Percentiles rank a stretch among this genome's conserved stretches.
Evolutionary conservation across 2,329 filamentous ascomycete species (phyloP).

Genomic region (Trichoderma sp.): DNA sequence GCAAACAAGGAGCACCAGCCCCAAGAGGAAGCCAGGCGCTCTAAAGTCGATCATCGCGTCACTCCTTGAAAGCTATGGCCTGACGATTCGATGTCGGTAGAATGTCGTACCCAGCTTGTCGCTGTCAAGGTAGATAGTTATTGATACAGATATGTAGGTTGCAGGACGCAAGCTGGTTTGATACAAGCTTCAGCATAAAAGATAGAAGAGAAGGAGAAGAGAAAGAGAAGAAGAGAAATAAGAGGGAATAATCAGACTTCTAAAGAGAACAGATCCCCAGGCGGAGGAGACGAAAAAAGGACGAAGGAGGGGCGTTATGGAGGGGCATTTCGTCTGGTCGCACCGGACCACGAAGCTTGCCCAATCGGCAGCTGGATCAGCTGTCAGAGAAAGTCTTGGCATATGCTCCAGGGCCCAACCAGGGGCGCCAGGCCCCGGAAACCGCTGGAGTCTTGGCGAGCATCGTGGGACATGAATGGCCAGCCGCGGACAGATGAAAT

Average conservation of each 20-base stretch:
- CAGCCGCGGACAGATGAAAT: conserved; percentile 15
- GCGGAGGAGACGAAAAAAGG: not conserved
- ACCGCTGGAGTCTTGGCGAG: not conserved
- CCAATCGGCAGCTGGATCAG: conserved; percentile 23
- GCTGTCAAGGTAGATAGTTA: not conserved
- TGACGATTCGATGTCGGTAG: not conserved
- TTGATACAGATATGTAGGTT: not conserved
- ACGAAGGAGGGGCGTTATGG: conserved; percentile 19
- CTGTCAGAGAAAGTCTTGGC: conserved; percentile 20
- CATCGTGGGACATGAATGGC: conserved; percentile 20
- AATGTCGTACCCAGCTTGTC: not conserved
- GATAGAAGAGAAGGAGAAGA: not conserved
- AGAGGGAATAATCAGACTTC: not conserved
- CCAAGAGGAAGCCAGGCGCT: conserved; percentile 56
- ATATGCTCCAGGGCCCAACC: conserved; percentile 20
- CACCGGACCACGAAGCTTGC: not conserved
- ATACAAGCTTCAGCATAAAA: not conserved
- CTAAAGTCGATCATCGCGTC: conserved; percentile 53
- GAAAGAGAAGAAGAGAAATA: not conserved
- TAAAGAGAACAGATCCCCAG: not conserved
- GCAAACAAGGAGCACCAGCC: conserved; percentile 64
- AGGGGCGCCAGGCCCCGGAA: not conserved
- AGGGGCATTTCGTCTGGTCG: conserved; percentile 9
- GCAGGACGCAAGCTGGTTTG: not conserved
- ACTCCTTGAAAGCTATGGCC: not conserved